These are phyloP conservation scores for Magnaporthiopsis incrustans DNA, from an alignment of 2,329 filamentous ascomycete genomes.

Conservation along the genomic window DNA sequence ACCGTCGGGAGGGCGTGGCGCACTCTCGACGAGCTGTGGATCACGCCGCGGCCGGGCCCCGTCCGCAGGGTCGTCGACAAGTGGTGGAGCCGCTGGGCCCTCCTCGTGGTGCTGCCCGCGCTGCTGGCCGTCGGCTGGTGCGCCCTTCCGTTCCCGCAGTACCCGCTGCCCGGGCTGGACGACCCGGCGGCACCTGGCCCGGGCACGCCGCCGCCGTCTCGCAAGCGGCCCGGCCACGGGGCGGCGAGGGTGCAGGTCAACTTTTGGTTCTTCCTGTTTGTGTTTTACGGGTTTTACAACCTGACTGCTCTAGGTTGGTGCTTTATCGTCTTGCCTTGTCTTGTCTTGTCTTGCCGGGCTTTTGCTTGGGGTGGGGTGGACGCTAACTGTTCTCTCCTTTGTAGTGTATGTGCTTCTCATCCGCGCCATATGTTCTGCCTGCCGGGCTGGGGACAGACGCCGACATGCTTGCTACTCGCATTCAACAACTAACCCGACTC, in stretches of 20 bases:
- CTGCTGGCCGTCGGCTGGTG: constrained; percentile 56
- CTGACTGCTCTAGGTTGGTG: constrained; percentile 43
- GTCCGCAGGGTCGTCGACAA: constrained; percentile 50
- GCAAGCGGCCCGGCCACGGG: constrained; percentile 52
- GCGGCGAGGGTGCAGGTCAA: constrained; percentile 55
- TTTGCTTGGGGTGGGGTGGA: too few species aligned
- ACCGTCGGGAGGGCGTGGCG: constrained; percentile 21
- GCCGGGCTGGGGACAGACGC: too few species aligned
- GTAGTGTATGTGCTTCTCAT: not conserved
- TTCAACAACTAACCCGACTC: not conserved
- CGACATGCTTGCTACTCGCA: too few species aligned
- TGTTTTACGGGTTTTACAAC: constrained; percentile 64
- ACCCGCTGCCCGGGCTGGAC: constrained; percentile 40
- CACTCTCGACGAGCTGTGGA: constrained; percentile 45
- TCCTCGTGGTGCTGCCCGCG: constrained; percentile 55
- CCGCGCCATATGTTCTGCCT: not conserved
- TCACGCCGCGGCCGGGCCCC: constrained; percentile 50
- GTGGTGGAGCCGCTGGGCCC: constrained; percentile 56
- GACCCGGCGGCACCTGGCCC: constrained; percentile 17
- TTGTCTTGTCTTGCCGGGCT: not conserved
- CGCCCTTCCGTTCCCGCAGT: constrained; percentile 57
- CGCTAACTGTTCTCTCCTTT: not conserved
- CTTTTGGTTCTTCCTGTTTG: constrained; percentile 65
- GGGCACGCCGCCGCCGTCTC: constrained; percentile 13
- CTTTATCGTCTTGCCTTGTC: not conserved